A percentile compares a stretch with the other conserved stretches of the same genome.
Conservation (phyloP, 768 basidiomycete genomes). For the Kwoniella europaea region DNA sequence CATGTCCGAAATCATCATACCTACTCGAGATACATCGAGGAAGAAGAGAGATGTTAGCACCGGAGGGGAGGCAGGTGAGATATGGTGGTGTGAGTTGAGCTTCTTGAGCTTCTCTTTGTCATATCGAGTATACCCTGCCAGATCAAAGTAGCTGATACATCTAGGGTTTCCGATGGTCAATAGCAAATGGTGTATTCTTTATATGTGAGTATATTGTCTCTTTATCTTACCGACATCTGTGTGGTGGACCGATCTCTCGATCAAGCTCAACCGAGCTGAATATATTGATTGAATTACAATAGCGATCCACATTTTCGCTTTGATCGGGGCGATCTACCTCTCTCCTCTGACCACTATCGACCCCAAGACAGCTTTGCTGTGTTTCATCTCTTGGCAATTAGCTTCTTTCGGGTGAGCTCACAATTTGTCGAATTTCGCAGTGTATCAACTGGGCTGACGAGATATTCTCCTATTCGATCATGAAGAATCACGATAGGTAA, state of each 20-base stretch:
- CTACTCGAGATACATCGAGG: neutral
- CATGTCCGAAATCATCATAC: conserved; percentile 1
- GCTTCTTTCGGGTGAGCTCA: conserved; percentile 67
- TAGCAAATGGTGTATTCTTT: conserved; percentile 47
- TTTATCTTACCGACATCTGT: neutral
- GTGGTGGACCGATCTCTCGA: no score
- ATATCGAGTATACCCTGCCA: neutral
- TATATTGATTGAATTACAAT: conserved; percentile 63
- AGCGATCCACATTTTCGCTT: conserved; percentile 66
- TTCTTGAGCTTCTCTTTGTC: conserved; percentile 5
- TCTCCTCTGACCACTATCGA: conserved; percentile 62
- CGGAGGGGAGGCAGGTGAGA: conserved; percentile 27
- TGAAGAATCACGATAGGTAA: conserved; percentile 63
- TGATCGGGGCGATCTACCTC: conserved; percentile 63
- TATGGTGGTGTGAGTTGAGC: conserved; percentile 50
- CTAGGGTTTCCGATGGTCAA: neutral
- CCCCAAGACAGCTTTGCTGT: conserved; percentile 63
- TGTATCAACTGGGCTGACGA: conserved; percentile 10
- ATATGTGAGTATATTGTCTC: conserved; percentile 25
- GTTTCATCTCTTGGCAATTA: conserved; percentile 70
- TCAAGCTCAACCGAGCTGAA: conserved; percentile 55
- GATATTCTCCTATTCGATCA: neutral
- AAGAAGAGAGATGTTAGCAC: neutral
- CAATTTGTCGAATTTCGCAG: no score
- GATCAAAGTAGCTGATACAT: neutral